These are phyloP conservation scores for Tagetes erecta DNA, from an alignment of 129 eudicot genomes.

Conservation along the genomic window DNA sequence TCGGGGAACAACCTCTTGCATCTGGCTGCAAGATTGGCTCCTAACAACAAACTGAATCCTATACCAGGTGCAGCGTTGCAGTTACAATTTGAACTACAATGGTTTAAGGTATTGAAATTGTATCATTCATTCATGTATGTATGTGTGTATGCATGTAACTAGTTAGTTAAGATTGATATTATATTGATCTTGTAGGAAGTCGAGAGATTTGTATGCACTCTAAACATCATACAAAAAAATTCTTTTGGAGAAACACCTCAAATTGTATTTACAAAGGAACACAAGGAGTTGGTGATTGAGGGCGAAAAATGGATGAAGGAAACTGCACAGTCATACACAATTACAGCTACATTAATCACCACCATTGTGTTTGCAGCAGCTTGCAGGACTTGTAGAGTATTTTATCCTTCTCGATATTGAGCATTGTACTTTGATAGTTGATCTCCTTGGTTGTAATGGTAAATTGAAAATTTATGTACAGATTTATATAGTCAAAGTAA, in stretches of 20 bases:
- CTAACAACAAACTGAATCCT: not conserved
- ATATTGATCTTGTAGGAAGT: not conserved
- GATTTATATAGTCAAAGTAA: constrained; percentile 7
- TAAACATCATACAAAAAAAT: not conserved
- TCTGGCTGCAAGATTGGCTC: constrained; percentile 11
- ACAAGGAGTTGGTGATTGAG: not conserved
- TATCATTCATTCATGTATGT: not conserved
- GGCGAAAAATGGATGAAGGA: constrained; percentile 11
- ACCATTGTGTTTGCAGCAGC: not conserved
- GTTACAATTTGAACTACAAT: not conserved
- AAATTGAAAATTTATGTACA: constrained; percentile 29
- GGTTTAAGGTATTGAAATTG: not conserved
- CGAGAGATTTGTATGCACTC: not conserved
- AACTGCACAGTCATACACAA: constrained; percentile 1
- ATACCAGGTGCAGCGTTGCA: constrained; percentile 1
- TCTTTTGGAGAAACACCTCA: not conserved
- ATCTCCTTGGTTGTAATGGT: constrained; percentile 54
- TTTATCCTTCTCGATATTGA: constrained; percentile 37
- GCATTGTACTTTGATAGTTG: constrained; percentile 55
- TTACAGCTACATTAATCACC: not conserved
- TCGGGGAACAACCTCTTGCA: not conserved
- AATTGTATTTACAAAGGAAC: not conserved
- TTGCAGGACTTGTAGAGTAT: constrained; percentile 24
- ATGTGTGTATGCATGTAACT: not conserved
- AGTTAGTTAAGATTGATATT: not conserved